phyloP scores from a whole-genome alignment of 805 yeast species.

The Yarrowia yakushimensis region DNA sequence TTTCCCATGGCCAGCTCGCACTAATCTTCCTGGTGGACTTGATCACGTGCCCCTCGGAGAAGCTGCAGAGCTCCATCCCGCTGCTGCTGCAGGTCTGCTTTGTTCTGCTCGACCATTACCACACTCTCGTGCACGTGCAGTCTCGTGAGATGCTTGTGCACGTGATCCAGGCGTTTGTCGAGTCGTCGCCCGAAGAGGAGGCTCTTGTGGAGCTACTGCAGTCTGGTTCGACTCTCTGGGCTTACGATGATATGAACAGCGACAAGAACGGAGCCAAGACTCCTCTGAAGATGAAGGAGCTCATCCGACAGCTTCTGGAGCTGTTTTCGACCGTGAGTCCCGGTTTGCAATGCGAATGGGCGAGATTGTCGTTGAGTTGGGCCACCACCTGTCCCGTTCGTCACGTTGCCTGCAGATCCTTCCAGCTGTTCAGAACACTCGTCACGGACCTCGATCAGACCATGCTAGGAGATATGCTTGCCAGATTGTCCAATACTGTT shows the following conservation, averaged over 20 bases:
- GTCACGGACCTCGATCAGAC: slow-evolving; percentile 76
- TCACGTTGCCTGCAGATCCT: slow-evolving; percentile 94
- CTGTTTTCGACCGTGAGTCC: slow-evolving; percentile 46
- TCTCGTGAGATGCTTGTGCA: slow-evolving; percentile 74
- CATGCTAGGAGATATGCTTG: slow-evolving; percentile 92
- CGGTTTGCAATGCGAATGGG: slow-evolving; percentile 75
- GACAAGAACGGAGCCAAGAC: slow-evolving; percentile 78
- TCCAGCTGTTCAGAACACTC: slow-evolving; percentile 84
- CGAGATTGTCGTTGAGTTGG: slow-evolving; percentile 79
- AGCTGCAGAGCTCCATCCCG: slow-evolving; percentile 60
- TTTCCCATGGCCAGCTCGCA: slow-evolving; percentile 84
- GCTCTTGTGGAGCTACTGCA: slow-evolving; percentile 55
- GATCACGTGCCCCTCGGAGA: slow-evolving; percentile 61
- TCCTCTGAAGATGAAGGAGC: slow-evolving; percentile 76
- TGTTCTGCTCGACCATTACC: slow-evolving; percentile 82
- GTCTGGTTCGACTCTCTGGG: slow-evolving; percentile 62
- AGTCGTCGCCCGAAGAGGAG: slow-evolving; percentile 49
- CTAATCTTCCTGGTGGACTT: slow-evolving; percentile 81
- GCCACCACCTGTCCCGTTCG: slow-evolving; percentile 97
- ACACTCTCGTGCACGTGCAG: slow-evolving; percentile 76
- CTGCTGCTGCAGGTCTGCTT: slow-evolving; percentile 73
- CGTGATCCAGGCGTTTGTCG: slow-evolving; percentile 60
- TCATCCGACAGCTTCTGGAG: slow-evolving; percentile 60
- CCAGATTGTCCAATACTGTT: slow-evolving; percentile 85
- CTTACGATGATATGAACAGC: slow-evolving; percentile 76